Base-by-base conservation (phyloP, 768 basidiomycete genomes). In the Hygrophorus russula region DNA sequence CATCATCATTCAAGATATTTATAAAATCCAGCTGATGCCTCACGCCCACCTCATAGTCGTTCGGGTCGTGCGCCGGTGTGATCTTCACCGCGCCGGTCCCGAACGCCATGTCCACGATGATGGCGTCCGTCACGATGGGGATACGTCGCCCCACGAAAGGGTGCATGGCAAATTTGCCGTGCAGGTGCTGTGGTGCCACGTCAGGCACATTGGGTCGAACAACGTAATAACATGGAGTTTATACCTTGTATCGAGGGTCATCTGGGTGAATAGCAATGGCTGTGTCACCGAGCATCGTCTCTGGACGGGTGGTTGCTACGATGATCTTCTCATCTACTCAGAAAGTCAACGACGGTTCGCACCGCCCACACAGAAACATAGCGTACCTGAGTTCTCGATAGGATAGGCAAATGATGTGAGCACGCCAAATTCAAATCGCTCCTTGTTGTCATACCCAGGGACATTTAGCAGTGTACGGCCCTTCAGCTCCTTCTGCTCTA, bases 81-180 rank as follows among this genome's bases (percentile, higher is more conserved):
- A 98, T 97, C 68, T 99, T 98, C 41, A 98, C 94, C 0, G 94
- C 96, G 58, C 96, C 96, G 24, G 96, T 99, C 30, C 96, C 96
- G 53, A 98, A 98, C 8, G 74, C 71, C 81, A 90, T 96, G 57
- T 98, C 94, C 46, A 96, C 94, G 40, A 87, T 69, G 59, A 91
- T 83, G 15, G 73, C 66, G 56, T 98, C 94, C 20, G 79, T 70
- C 45, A 98, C 67, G 59, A 99, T 94, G 11, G 90, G 94, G 36
- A 99, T 68, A 12, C 79, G 76, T 36, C 96, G 80, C 46, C 78
- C 63, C 38, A 94, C 62, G 69, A 99, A 97, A 1, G 96, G 96
- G 59, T 98, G 92, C 0, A 67, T 62, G 30, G 74, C 90, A 54
- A 81, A 92, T 69, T 92, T 97, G 42, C 93, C 96, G 49, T 92